Evolutionary conservation across 768 basidiomycete species (phyloP), one percentile per base, ranked within the genome.

Genomic region (Dentipellis sp.): DNA sequence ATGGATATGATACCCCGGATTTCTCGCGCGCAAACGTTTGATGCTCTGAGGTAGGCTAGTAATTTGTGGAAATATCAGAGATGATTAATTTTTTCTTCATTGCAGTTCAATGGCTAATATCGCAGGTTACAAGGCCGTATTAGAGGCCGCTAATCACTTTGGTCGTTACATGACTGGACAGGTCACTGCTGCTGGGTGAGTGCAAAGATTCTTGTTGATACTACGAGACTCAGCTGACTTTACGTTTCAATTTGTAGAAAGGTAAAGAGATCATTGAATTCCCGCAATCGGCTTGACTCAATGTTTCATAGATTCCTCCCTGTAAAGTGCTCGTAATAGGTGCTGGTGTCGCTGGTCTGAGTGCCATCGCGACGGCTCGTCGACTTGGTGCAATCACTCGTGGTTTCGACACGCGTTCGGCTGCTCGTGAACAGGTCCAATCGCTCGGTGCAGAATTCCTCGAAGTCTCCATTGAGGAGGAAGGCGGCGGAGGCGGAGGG

Each of bases 1-100:
- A 94, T 94, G 91, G 91, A 94, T 66, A 81, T 86, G 80, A 91
- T 94, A 74, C 91, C 91, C 63, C 81, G 91, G 56, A 92, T 94
- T 62, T 92, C 89, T 58, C 81, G 91, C 53, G 91, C 91, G 47
- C 91, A 94, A 68, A 87, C 87, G 19, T 94, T 92, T 61, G 91
- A 94, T 70, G 91, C 86, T 38, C 72, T 94, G 63, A 91, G 88
- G 89, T 87, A 54, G 60, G 68, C 55, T 37, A 40, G 12, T 53
- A 42, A 17, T 37, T 34, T 14, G 39, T 29, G 21, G 34, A 35
- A 12, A 23, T 12, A 3, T 16, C 11, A 12, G n/a, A 3, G 17
- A 45, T 16, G 54, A 6, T 55, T 23, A 47, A n/a, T 29, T 22
- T 16, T n/a, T 17, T 14, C 10, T 10, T n/a, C 16, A 19, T 35